phyloP scores from a whole-genome alignment of 352 stramenopile species.

The Pythium pectinolyticum region DNA sequence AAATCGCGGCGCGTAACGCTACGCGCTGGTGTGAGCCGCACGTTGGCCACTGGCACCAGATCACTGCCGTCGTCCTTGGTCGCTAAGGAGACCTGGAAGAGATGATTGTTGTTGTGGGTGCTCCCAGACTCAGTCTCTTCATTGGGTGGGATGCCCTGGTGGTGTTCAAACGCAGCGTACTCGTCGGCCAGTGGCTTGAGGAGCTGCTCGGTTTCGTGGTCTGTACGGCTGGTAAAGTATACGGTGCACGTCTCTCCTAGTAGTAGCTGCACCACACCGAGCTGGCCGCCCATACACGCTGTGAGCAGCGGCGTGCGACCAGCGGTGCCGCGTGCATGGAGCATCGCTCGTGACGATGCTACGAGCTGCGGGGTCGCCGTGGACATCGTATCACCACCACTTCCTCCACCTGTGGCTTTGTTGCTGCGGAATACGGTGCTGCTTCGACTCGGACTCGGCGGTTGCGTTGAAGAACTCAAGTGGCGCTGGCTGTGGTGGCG shows the following conservation, averaged over 20 bases:
- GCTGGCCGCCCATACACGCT: slow-evolving; percentile 68
- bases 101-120: neutral
- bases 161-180: slow-evolving; percentile 11
- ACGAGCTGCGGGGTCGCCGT: slow-evolving; percentile 4
- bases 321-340: slow-evolving; percentile 43
- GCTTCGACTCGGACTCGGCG: slow-evolving; percentile 1
- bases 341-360: slow-evolving; percentile 26
- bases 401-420: no score
- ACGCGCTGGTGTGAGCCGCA: slow-evolving; percentile 48
- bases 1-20: slow-evolving; percentile 46
- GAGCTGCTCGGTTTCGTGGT: slow-evolving; percentile 42
- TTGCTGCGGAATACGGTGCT: slow-evolving; percentile 8
- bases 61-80: slow-evolving; percentile 40
- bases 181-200: slow-evolving; percentile 41
- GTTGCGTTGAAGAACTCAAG: slow-evolving; percentile 5
- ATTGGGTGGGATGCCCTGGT: neutral
- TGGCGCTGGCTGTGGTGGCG: slow-evolving; percentile 1
- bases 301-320: slow-evolving; percentile 62
- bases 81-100: slow-evolving; percentile 51
- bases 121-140: no score
- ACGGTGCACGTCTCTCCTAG: slow-evolving; percentile 60
- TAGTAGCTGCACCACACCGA: slow-evolving; percentile 59
- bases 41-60: slow-evolving; percentile 43
- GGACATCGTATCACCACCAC: no score
- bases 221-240: slow-evolving; percentile 61